Conservation (phyloP, 768 basidiomycete genomes). For the Psilocybe tampanensis region DNA sequence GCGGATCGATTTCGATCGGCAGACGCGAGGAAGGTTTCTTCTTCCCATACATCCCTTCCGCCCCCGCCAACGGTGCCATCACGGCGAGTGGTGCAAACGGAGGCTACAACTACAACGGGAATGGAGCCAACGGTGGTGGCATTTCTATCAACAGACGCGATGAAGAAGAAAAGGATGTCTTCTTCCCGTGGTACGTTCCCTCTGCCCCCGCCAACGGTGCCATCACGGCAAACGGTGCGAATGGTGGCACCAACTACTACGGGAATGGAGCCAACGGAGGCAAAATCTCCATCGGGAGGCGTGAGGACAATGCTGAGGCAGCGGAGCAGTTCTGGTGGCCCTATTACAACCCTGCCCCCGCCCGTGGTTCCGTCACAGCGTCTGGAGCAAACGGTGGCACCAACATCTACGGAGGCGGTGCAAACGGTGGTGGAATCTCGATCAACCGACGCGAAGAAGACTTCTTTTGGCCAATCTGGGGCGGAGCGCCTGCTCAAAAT, state of each 20-base stretch:
- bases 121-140: neutral
- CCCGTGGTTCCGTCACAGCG: neutral
- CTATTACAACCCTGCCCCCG: neutral
- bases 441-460: neutral
- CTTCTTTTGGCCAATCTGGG: neutral
- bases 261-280: neutral
- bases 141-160: neutral
- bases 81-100: neutral
- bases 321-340: neutral
- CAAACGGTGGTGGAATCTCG: neutral
- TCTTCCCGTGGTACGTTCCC: neutral
- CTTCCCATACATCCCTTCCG: no score
- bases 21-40: no score
- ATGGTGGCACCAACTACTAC: neutral
- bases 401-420: neutral
- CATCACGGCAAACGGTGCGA: neutral
- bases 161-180: neutral
- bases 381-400: neutral
- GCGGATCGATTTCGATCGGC: neutral
- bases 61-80: neutral
- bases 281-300: neutral
- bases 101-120: neutral
- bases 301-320: neutral
- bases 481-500: neutral
- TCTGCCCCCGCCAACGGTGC: neutral